Evolutionary conservation across 2,329 filamentous ascomycete genomes (phyloP).

Genomic region (Trichoderma afroharzianum): DNA sequence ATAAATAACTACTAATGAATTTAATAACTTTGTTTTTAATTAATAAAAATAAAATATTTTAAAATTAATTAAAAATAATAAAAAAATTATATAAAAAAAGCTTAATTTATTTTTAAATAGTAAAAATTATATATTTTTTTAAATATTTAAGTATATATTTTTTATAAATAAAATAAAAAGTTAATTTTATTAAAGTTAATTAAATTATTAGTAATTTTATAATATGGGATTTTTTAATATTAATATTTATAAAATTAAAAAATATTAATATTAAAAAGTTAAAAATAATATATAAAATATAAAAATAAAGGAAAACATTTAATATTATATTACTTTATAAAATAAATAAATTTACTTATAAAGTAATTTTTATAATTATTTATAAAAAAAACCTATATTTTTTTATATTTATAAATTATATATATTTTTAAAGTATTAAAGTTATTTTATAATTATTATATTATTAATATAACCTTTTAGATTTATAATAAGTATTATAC

Average conservation of each 20-base stretch:
- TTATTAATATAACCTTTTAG: too few relatives aligned
- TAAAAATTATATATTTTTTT: neutral
- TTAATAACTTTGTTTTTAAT: too few relatives aligned
- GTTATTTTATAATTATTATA: neutral
- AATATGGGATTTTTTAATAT: neutral
- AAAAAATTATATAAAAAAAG: neutral
- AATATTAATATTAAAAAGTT: too few relatives aligned
- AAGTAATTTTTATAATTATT: neutral
- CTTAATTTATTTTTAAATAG: too few relatives aligned
- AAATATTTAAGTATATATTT: slow-evolving; percentile 3
- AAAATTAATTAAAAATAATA: neutral
- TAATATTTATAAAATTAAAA: slow-evolving; percentile 11
- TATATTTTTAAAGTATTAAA: slow-evolving; percentile 7
- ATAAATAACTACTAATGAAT: too few relatives aligned
- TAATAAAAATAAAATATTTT: neutral
- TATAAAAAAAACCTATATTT: neutral
- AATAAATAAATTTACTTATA: neutral
- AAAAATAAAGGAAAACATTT: neutral
- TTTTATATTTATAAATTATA: neutral
- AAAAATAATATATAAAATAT: neutral
- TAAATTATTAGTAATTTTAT: neutral
- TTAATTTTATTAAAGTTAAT: neutral
- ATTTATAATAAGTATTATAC: too few relatives aligned
- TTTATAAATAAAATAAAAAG: neutral
- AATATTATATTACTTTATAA: slow-evolving; percentile 2